These are phyloP conservation scores for Lolium rigidum DNA, from an alignment of 176 grass and related monocot species.

Conservation along the genomic window DNA sequence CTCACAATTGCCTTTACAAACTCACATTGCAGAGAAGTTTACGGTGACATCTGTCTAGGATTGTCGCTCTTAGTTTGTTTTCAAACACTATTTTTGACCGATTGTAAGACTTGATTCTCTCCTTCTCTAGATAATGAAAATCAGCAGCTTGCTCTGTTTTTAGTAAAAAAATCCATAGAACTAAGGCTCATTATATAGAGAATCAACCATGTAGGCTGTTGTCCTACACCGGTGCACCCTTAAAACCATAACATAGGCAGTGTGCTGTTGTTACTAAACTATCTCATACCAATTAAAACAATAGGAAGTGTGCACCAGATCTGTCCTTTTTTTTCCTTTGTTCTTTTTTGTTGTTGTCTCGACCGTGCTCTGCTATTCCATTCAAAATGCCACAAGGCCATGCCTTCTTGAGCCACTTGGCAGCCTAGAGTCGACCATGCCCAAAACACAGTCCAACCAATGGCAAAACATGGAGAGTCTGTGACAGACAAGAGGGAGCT, in stretches of 20 bases:
- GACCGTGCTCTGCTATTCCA: not conserved
- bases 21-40: not conserved
- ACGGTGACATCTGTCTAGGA: not conserved
- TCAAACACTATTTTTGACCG: not conserved
- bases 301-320: no score
- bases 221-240: not conserved
- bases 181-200: not conserved
- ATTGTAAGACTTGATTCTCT: not conserved
- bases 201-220: not conserved
- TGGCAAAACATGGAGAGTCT: not conserved
- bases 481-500: not conserved
- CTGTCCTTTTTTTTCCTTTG: not conserved
- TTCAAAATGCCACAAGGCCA: not conserved
- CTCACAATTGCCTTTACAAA: not conserved
- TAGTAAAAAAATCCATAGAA: not conserved
- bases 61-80: not conserved
- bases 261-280: no score
- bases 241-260: not conserved
- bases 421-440: not conserved
- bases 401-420: not conserved
- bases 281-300: no score
- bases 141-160: not conserved
- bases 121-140: not conserved
- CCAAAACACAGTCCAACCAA: not conserved
- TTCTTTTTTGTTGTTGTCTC: not conserved